Evolutionary conservation across 1,139 yeast species (phyloP), one percentile per base, ranked within the genome.

Genomic region (Geotrichum bryndzae): DNA sequence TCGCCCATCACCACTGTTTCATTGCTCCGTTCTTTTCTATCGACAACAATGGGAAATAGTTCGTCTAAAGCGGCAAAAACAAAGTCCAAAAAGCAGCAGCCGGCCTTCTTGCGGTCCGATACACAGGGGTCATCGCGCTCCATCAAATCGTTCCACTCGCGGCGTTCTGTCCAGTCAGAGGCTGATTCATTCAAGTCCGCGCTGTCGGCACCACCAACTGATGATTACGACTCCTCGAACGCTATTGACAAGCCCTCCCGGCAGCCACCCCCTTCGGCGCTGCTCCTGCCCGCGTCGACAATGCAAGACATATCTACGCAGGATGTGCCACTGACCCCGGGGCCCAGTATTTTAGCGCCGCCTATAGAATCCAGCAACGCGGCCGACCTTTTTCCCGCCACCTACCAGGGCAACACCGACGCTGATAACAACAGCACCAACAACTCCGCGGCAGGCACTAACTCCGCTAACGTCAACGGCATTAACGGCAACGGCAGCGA

Each of bases 41-140:
- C 48, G 48, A 41, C 48, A 41, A 59, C 54, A 52, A 75, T 75
- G 78, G 78, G 78, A 50, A 74, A 74, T 68, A 71, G 66, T 65
- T 65, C 65, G 61, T 73, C 75, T 41, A 71, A 70, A 60, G 48
- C 48, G 5, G 56, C 65, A 52, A 61, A 65, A 50, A 75, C 58
- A 18, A 61, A 77, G 68, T 70, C 65, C 54, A 69, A 61, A 38
- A 59, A 56, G 55, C 48, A 69, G 48, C 38, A 45, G 48, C 62
- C 62, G 1, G 59, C 51, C 3, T 77, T 78, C 67, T 68, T 75
- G 31, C 72, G 80, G 54, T 68, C 76, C 23, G 81, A 78, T 64
- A 78, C 81, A 7, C 79, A 76, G 63, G 76, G 76, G 41, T 76
- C 79, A 38, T 68, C 77, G 13, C 68, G 73, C 61, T 74, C 78